These are phyloP conservation scores for Wickerhamomyces kurtzmanii DNA, from an alignment of 805 yeast species.

Conservation along the genomic window DNA sequence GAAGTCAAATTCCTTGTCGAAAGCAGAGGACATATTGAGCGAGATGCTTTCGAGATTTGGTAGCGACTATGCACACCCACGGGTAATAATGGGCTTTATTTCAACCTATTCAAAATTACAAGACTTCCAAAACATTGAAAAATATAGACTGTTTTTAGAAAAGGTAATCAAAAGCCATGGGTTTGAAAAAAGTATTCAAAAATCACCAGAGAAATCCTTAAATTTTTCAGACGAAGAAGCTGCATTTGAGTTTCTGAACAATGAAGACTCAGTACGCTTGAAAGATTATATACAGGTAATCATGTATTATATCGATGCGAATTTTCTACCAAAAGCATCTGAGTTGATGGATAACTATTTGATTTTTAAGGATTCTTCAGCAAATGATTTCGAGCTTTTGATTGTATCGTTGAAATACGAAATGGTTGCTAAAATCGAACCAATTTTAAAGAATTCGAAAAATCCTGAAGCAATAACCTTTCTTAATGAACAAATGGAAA, in stretches of 20 bases:
- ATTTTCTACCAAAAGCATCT: constrained; percentile 7
- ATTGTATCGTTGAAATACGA: constrained; percentile 16
- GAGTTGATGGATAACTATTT: constrained; percentile 17
- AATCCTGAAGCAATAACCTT: constrained; percentile 7
- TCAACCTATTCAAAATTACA: constrained; percentile 19
- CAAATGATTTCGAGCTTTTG: constrained; percentile 9
- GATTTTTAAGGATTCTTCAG: constrained; percentile 7
- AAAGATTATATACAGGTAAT: constrained; percentile 17
- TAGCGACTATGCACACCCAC: constrained; percentile 25
- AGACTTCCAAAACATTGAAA: constrained; percentile 16
- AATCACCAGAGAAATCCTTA: constrained; percentile 6
- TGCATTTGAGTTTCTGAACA: constrained; percentile 19
- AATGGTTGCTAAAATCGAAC: constrained; percentile 13
- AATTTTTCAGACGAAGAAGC: constrained; percentile 17
- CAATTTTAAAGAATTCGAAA: constrained; percentile 9
- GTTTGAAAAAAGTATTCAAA: constrained; percentile 5
- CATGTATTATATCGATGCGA: constrained; percentile 13
- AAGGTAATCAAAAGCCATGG: constrained; percentile 18
- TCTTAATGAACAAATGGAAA: constrained; percentile 9
- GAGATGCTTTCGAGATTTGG: constrained; percentile 17
- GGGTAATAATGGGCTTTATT: constrained; percentile 24
- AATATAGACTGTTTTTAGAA: constrained; percentile 21
- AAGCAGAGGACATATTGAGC: constrained; percentile 25
- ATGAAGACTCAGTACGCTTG: constrained; percentile 15
- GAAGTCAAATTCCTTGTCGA: constrained; percentile 18